Evolutionary conservation across 1,284 basidiomycete genomes (phyloP), one percentile per base, ranked within the genome.

Genomic region (Cryptococcus deneoformans): DNA sequence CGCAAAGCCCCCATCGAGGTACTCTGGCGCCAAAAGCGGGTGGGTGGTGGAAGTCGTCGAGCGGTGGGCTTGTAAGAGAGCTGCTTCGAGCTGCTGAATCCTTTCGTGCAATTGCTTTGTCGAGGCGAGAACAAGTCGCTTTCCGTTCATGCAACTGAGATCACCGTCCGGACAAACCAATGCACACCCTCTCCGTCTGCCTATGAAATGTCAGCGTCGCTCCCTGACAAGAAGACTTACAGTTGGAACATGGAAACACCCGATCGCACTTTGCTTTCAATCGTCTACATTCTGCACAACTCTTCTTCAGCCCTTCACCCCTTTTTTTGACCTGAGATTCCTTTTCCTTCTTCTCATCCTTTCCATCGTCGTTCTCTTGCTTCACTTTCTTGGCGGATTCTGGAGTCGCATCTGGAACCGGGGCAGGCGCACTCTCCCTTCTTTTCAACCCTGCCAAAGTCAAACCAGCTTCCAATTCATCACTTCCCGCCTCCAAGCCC

Each of bases 61-160:
- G 34, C 54, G 35, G 49, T 74, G 68, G 6, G 68, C 57, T 52
- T 72, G 66, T 35, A 62, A 66, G 9, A 76, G 57, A 1, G 74
- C 74, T 6, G 71, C 52, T 58, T 76, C 74, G n/a, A 76, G 65
- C 48, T 70, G 68, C 0, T 70, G 60, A 46, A 76, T 68, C n/a
- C 74, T 54, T 39, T 76, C 68, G 50, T 76, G 74, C 5, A 76
- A 66, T 44, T 74, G 66, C 55, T 74, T 71, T 5, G 74, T 76
- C 4, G 70, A 71, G 2, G 74, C 72, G 10, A 76, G 64, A 5
- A 76, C 74, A 9, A 76, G 59, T 36, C 74, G 64, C 50, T 76
- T 76, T 24, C 74, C 74, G 47, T 74, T 70, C 74, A 76, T 76
- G 54, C 72, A 74, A 45, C 68, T 69, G n/a, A 76, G 58, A 58